Conservation (phyloP, 805 yeast species). For the Wickerhamiella shivajii region DNA sequence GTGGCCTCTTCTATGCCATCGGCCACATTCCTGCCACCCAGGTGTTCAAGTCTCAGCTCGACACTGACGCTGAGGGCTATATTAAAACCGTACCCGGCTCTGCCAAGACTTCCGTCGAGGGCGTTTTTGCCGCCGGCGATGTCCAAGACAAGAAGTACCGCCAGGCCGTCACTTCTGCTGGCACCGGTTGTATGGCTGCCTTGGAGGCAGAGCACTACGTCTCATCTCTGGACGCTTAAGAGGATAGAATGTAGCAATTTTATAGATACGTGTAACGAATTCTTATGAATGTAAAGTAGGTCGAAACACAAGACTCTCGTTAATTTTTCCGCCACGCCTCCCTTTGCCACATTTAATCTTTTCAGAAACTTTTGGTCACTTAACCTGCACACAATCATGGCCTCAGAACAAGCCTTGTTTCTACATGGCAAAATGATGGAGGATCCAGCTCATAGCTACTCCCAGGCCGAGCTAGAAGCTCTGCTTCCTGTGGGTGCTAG, state of each 20-base stretch:
- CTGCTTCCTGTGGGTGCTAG: constrained; percentile 32
- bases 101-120: constrained; percentile 68
- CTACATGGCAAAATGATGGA: constrained; percentile 55
- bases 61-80: constrained; percentile 80
- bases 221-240: constrained; percentile 34
- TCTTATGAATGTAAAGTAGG: no score
- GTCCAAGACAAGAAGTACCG: constrained; percentile 94
- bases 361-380: background rate
- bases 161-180: constrained; percentile 99
- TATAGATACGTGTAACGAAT: no score
- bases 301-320: background rate
- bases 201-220: constrained; percentile 80
- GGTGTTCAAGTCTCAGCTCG: constrained; percentile 62
- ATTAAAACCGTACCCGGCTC: constrained; percentile 83
- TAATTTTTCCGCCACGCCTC: background rate
- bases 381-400: constrained; percentile 1
- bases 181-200: constrained; percentile 99
- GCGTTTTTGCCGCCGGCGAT: constrained; percentile 97
- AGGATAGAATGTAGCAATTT: background rate
- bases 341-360: background rate
- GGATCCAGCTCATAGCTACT: constrained; percentile 34
- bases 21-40: constrained; percentile 94
- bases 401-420: constrained; percentile 29
- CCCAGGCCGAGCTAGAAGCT: constrained; percentile 54
- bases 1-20: constrained; percentile 93